These are phyloP conservation scores for Colletotrichum tropicale DNA, from an alignment of 2,329 filamentous ascomycete genomes.

Conservation along the genomic window DNA sequence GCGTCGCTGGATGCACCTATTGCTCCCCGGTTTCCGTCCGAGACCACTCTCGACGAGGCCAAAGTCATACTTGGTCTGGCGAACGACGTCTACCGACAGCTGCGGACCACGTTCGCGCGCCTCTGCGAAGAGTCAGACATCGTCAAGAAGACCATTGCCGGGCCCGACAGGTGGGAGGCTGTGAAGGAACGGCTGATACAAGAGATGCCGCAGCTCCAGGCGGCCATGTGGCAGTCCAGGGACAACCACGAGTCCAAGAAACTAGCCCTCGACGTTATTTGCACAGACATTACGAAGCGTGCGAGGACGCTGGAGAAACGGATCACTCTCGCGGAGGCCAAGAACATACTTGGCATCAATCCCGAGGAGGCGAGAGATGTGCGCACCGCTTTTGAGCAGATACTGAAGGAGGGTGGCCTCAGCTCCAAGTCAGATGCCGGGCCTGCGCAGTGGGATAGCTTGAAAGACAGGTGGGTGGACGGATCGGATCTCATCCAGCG, in stretches of 20 bases:
- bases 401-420: slow-evolving; percentile 69
- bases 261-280: slow-evolving; percentile 78
- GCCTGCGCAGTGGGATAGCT: slow-evolving; percentile 70
- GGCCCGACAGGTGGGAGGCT: slow-evolving; percentile 74
- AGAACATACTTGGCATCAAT: slow-evolving; percentile 58
- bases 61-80: slow-evolving; percentile 72
- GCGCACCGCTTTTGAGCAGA: slow-evolving; percentile 68
- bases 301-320: slow-evolving; percentile 68
- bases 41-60: slow-evolving; percentile 81
- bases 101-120: slow-evolving; percentile 70
- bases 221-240: slow-evolving; percentile 62
- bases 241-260: slow-evolving; percentile 65
- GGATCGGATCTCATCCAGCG: slow-evolving; percentile 59
- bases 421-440: slow-evolving; percentile 77
- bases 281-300: slow-evolving; percentile 81
- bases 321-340: slow-evolving; percentile 78
- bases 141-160: slow-evolving; percentile 77
- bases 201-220: slow-evolving; percentile 67
- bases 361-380: slow-evolving; percentile 59
- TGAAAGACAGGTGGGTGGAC: slow-evolving; percentile 72
- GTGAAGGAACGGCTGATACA: slow-evolving; percentile 71
- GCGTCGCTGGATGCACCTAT: slow-evolving; percentile 71
- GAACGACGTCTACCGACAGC: slow-evolving; percentile 63
- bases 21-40: slow-evolving; percentile 77
- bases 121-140: slow-evolving; percentile 73